phyloP scores from a whole-genome alignment of 257 asterid genomes.

The Capsicum baccatum region DNA sequence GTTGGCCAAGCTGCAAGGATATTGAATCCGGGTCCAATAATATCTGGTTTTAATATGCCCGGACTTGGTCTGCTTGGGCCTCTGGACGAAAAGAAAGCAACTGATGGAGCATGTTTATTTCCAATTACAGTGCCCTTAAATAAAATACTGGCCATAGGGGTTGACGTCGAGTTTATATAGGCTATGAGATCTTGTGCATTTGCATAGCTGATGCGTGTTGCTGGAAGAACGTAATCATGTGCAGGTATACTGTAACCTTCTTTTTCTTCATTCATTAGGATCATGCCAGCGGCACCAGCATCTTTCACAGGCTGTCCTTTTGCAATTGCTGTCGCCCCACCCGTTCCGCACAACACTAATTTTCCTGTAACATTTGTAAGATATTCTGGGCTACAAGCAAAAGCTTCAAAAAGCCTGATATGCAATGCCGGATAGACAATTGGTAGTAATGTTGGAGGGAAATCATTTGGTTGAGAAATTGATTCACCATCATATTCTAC shows the following conservation, averaged over 20 bases:
- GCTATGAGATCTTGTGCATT: conserved; percentile 38
- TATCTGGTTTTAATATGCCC: conserved; percentile 41
- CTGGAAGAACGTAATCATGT: conserved; percentile 40
- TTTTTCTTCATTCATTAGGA: conserved; percentile 32
- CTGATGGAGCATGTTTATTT: conserved; percentile 36
- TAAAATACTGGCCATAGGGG: conserved; percentile 37
- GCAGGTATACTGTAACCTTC: conserved; percentile 37
- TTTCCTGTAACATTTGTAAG: conserved; percentile 34
- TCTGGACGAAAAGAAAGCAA: conserved; percentile 41
- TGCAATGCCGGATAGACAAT: conserved; percentile 28
- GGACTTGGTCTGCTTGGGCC: conserved; percentile 35
- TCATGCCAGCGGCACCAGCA: conserved; percentile 49
- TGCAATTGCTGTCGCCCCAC: conserved; percentile 30
- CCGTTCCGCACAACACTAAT: conserved; percentile 40
- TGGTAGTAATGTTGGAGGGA: conserved; percentile 26
- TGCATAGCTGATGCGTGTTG: conserved; percentile 36
- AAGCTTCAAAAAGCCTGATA: neutral
- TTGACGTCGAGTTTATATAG: conserved; percentile 35
- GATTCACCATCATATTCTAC: conserved; percentile 30
- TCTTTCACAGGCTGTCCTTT: conserved; percentile 42
- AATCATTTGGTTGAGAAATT: conserved; percentile 25
- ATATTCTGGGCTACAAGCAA: conserved; percentile 5
- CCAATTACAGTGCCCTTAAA: conserved; percentile 42
- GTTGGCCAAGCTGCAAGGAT: conserved; percentile 39
- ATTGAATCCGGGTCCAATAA: conserved; percentile 41